Evolutionary conservation across 306 rosid genomes (phyloP).

Genomic region (Fragaria vesca): DNA sequence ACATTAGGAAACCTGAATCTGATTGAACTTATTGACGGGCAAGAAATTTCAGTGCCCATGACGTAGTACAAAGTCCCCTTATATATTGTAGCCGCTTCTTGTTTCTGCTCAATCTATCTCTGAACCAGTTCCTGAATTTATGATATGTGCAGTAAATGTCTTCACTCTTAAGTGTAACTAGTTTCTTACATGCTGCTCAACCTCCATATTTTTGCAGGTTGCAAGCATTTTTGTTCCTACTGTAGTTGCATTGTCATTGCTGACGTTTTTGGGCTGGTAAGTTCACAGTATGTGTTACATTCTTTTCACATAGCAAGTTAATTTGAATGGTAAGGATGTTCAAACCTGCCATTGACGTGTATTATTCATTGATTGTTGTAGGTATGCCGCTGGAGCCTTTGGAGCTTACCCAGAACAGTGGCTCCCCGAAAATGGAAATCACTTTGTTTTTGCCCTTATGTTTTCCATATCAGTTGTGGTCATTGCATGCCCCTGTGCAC

Average conservation of each 20-base stretch:
- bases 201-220: slow-evolving; percentile 56
- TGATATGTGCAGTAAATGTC: background rate
- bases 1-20: background rate
- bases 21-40: too few species aligned
- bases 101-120: background rate
- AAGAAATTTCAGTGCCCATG: background rate
- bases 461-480: slow-evolving; percentile 94
- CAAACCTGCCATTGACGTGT: slow-evolving; percentile 13
- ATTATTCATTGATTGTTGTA: slow-evolving; percentile 22
- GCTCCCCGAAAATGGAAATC: slow-evolving; percentile 86
- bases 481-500: slow-evolving; percentile 98
- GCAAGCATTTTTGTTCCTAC: slow-evolving; percentile 96
- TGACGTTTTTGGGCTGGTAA: slow-evolving; percentile 81
- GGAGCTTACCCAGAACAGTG: slow-evolving; percentile 85
- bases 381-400: slow-evolving; percentile 79
- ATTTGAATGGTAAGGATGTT: slow-evolving; percentile 20
- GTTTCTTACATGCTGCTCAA: slow-evolving; percentile 5
- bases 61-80: background rate
- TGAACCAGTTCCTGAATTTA: background rate
- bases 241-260: slow-evolving; percentile 69
- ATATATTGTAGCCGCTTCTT: background rate
- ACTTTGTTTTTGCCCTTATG: slow-evolving; percentile 97
- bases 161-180: slow-evolving; percentile 17
- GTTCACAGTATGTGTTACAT: slow-evolving; percentile 23
- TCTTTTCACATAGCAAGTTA: slow-evolving; percentile 11